These are phyloP conservation scores for Botrytis tulipae DNA, from an alignment of 2,329 filamentous ascomycete species.

Conservation along the genomic window DNA sequence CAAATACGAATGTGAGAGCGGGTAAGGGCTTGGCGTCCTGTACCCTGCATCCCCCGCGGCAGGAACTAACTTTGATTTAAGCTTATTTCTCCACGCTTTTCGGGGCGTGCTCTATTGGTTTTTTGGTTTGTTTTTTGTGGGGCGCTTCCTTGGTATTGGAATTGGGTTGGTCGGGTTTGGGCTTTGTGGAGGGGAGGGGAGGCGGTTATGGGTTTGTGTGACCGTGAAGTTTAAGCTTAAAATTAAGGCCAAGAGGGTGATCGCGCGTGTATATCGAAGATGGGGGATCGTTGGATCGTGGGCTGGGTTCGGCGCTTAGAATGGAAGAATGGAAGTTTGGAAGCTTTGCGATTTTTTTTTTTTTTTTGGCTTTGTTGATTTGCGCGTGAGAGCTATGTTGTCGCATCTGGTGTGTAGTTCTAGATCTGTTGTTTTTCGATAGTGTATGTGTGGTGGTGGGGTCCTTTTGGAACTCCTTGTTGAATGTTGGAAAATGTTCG, in stretches of 20 bases:
- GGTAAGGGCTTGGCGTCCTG: neutral
- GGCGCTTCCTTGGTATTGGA: too few species aligned
- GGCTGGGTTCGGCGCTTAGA: neutral
- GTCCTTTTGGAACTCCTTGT: neutral
- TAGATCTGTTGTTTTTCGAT: neutral
- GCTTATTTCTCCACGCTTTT: neutral
- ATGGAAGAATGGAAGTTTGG: neutral
- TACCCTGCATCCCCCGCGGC: neutral
- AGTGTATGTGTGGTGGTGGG: neutral
- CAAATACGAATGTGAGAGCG: neutral
- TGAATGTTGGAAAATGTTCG: neutral
- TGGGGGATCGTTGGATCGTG: neutral
- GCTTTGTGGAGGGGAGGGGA: neutral
- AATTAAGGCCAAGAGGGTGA: neutral
- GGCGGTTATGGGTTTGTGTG: neutral
- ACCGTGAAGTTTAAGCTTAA: neutral
- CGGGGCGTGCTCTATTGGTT: rapidly evolving
- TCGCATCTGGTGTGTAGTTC: neutral
- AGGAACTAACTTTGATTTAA: neutral
- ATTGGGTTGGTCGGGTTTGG: neutral
- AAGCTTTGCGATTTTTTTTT: neutral
- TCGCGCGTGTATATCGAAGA: neutral
- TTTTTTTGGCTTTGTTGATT: neutral
- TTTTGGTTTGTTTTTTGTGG: neutral
- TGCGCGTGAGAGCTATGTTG: neutral